phyloP scores from a whole-genome alignment of 495 filamentous ascomycete species.

The Aspergillus panamensis region DNA sequence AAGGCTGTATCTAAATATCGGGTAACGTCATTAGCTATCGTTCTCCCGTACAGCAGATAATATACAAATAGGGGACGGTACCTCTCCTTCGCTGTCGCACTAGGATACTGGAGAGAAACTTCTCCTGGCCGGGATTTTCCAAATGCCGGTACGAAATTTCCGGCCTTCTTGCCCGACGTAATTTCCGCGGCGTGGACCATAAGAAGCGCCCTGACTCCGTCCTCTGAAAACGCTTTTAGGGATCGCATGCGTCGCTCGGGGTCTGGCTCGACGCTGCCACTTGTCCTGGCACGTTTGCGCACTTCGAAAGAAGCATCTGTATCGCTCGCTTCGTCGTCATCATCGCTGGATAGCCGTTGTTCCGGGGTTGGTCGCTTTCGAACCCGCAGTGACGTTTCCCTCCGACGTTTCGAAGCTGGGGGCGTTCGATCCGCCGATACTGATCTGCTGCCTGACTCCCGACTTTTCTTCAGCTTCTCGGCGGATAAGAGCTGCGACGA shows the following conservation, averaged over 20 bases:
- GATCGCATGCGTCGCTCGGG: slow-evolving; percentile 57
- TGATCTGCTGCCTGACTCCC: slow-evolving; percentile 31
- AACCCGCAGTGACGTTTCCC: slow-evolving; percentile 33
- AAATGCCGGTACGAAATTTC: slow-evolving; percentile 48
- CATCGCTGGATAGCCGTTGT: slow-evolving; percentile 47
- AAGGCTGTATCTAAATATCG: slow-evolving; percentile 64
- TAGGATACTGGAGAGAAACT: slow-evolving; percentile 69
- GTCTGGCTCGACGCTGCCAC: slow-evolving; percentile 49
- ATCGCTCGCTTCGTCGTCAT: slow-evolving; percentile 49
- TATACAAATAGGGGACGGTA: slow-evolving; percentile 32
- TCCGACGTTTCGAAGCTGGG: slow-evolving; percentile 34
- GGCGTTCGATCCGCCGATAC: slow-evolving; percentile 33
- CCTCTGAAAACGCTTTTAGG: slow-evolving; percentile 56
- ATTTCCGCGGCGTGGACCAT: slow-evolving; percentile 70
- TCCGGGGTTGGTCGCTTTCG: slow-evolving; percentile 48
- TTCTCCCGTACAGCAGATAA: not conserved
- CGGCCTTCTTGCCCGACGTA: slow-evolving; percentile 46
- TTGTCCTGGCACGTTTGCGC: slow-evolving; percentile 45
- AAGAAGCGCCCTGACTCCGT: slow-evolving; percentile 44
- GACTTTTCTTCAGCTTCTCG: slow-evolving; percentile 30
- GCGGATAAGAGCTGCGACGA: slow-evolving; percentile 22
- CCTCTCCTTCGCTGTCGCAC: slow-evolving; percentile 63
- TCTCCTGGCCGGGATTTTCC: slow-evolving; percentile 45
- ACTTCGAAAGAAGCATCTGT: slow-evolving; percentile 45
- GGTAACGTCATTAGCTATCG: slow-evolving; percentile 8